Evolutionary conservation across 257 asterid species (phyloP).

Genomic region (Echites panduratus): DNA sequence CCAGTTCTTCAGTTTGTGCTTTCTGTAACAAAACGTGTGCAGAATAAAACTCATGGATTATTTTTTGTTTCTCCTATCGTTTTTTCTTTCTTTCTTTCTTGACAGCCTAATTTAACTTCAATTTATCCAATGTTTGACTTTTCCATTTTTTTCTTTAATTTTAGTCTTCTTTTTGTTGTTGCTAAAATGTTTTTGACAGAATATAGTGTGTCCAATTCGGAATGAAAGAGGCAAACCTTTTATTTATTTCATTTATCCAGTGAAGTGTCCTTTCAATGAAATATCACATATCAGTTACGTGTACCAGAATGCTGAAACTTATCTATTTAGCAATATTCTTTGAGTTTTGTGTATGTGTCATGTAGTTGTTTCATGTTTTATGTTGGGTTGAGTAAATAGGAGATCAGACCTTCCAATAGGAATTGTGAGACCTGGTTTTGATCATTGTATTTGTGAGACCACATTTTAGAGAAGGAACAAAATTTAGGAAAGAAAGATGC

Average conservation of each 20-base stretch:
- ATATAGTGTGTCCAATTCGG: background rate
- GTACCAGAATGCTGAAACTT: background rate
- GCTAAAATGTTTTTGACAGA: background rate
- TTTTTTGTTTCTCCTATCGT: background rate
- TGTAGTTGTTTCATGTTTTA: background rate
- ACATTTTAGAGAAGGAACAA: background rate
- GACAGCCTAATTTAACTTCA: background rate
- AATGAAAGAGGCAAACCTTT: background rate
- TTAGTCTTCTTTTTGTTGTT: background rate
- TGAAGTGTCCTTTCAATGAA: background rate
- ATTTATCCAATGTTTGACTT: background rate
- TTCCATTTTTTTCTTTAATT: too few species aligned
- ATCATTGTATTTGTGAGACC: background rate
- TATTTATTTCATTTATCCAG: background rate
- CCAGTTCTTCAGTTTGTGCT: conserved; percentile 16
- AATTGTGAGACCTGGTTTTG: background rate
- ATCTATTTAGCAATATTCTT: background rate
- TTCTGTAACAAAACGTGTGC: background rate
- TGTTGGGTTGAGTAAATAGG: background rate
- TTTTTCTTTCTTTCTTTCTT: background rate
- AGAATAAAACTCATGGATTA: background rate
- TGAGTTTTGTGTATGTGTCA: background rate
- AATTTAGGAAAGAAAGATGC: background rate
- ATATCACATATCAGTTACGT: background rate
- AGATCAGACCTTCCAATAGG: background rate